phyloP scores from a whole-genome alignment of 768 basidiomycete genomes.

The Pisolithus tinctorius region DNA sequence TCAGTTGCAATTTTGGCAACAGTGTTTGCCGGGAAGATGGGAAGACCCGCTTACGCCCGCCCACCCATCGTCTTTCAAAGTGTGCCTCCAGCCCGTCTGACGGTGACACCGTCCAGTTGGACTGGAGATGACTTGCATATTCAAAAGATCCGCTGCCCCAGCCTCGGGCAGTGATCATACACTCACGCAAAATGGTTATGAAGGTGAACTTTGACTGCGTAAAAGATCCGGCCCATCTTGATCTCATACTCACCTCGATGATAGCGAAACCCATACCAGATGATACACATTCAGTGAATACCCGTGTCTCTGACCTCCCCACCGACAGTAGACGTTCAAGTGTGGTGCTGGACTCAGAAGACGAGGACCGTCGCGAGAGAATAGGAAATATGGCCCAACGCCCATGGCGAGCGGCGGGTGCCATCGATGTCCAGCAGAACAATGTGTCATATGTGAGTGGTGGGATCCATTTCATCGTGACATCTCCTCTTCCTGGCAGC shows the following conservation, averaged over 20 bases:
- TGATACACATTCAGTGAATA: not conserved
- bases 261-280: not conserved
- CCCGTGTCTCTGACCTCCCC: not conserved
- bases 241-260: no score
- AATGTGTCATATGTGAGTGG: not conserved
- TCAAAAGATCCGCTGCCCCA: no score
- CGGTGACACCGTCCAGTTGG: no score
- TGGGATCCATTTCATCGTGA: not conserved
- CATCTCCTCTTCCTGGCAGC: not conserved
- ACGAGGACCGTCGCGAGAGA: constrained; percentile 11
- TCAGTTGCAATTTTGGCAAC: no score
- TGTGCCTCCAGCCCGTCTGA: no score
- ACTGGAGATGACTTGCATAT: no score
- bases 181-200: not conserved
- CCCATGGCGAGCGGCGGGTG: not conserved
- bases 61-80: no score
- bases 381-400: not conserved
- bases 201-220: not conserved
- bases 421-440: not conserved
- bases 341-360: constrained; percentile 7
- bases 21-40: no score
- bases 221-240: not conserved
- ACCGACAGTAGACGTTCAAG: not conserved
- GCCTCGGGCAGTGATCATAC: not conserved
- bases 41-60: no score